Evolutionary conservation across 257 asterid genomes (phyloP).

Genomic region (Linaria vulgaris): DNA sequence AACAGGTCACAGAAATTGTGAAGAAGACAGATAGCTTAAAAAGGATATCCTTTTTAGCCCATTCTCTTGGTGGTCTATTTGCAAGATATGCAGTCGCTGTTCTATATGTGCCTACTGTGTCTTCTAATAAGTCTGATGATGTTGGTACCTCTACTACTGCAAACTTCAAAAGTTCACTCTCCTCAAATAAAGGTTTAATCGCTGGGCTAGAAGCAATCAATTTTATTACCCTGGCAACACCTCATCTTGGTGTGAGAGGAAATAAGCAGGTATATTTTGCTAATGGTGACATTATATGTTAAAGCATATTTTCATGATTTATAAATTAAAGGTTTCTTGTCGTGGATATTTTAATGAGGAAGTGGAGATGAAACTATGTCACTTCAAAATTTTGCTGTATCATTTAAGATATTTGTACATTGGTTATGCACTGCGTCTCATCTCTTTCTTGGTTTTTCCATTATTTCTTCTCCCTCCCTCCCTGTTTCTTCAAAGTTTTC

Average conservation of each 20-base stretch:
- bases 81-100: slow-evolving; percentile 87
- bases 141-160: slow-evolving; percentile 30
- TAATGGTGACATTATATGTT: slow-evolving; percentile 12
- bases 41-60: slow-evolving; percentile 87
- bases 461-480: not conserved
- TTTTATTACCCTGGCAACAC: slow-evolving; percentile 93
- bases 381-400: not conserved
- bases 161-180: slow-evolving; percentile 28
- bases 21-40: slow-evolving; percentile 54
- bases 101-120: slow-evolving; percentile 48
- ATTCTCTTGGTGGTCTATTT: slow-evolving; percentile 95
- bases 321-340: not conserved
- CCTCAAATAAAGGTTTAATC: slow-evolving; percentile 49
- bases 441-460: slow-evolving; percentile 1
- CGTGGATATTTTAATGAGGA: not conserved
- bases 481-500: no score
- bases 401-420: not conserved
- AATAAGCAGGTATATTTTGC: slow-evolving; percentile 69
- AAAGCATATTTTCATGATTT: not conserved
- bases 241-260: slow-evolving; percentile 98
- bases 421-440: not conserved
- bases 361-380: not conserved
- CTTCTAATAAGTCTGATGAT: slow-evolving; percentile 32
- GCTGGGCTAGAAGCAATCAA: slow-evolving; percentile 89
- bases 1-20: slow-evolving; percentile 71